Base-by-base conservation (phyloP, 768 basidiomycete species). In the Psilocybe cubensis region DNA sequence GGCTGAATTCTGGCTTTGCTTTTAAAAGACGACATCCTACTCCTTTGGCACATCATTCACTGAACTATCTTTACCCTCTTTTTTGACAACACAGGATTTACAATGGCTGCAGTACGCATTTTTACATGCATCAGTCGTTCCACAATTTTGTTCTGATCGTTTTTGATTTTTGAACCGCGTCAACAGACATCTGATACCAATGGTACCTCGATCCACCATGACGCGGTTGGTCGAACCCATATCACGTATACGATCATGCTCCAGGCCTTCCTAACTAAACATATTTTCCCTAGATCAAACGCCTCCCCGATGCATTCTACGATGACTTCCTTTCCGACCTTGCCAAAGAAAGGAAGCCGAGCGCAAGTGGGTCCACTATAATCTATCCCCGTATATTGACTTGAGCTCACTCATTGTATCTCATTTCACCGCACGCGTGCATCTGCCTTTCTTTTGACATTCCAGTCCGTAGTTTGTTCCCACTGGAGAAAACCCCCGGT, bases 401-500 rank as follows among this genome's bases (percentile, higher is more conserved):
- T 47, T 20, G 8, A 38, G 25, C 10, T 41, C 4, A 45, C 20
- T 4, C 8, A n/a, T n/a, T n/a, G n/a, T n/a, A n/a, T n/a, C n/a
- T n/a, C n/a, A n/a, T n/a, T n/a, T n/a, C n/a, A n/a, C 4, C 35
- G 35, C 2, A 33, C 35, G 35, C 35, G n/a, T n/a, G n/a, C n/a
- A n/a, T n/a, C n/a, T n/a, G n/a, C n/a, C n/a, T n/a, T n/a, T n/a
- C n/a, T n/a, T n/a, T n/a, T n/a, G n/a, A n/a, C 27, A 20, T 12
- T 58, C 61, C 60, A 90, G 87, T 91, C 56, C 79, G 87, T 60
- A 71, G 85, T 12, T 79, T 96, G n/a, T 81, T 85, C 56, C 92
- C 87, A 0, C 79, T 95, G 24, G 96, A 98, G 72, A 79, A 80
- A 20, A 81, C 76, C 0, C 93, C 94, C 0, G 91, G 91, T 0